A percentile compares a stretch with the other conserved stretches of the same genome.
These are phyloP conservation scores for Coriaria nepalensis DNA, from an alignment of 306 rosid species.

Conservation along the genomic window DNA sequence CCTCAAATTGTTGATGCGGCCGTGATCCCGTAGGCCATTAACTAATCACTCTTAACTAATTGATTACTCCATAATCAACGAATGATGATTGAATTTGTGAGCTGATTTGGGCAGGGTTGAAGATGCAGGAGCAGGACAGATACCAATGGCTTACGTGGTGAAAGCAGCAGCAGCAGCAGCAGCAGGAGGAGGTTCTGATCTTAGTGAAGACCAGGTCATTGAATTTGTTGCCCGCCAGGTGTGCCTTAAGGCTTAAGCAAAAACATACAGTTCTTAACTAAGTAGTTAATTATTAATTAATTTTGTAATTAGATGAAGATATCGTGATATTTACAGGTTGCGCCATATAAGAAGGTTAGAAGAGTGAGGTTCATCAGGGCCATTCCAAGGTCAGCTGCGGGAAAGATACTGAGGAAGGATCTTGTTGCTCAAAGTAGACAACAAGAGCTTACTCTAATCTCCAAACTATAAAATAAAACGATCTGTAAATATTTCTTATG, in stretches of 20 bases:
- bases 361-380: slow-evolving; percentile 43
- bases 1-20: slow-evolving; percentile 73
- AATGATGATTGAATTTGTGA: not conserved
- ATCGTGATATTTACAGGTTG: slow-evolving; percentile 44
- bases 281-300: not conserved
- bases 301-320: too few relatives aligned
- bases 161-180: too few relatives aligned
- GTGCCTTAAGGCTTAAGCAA: too few relatives aligned
- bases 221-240: slow-evolving; percentile 78
- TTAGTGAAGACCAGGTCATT: slow-evolving; percentile 58
- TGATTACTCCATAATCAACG: not conserved
- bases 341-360: slow-evolving; percentile 79
- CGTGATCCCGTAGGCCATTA: slow-evolving; percentile 61
- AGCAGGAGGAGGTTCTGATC: slow-evolving; percentile 30
- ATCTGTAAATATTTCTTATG: not conserved
- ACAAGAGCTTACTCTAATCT: slow-evolving; percentile 11
- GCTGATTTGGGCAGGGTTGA: too few relatives aligned
- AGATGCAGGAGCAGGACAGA: slow-evolving; percentile 76
- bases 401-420: slow-evolving; percentile 87
- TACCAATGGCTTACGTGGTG: slow-evolving; percentile 86
- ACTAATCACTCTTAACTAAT: slow-evolving; percentile 6
- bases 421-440: slow-evolving; percentile 45
- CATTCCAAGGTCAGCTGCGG: slow-evolving; percentile 78
- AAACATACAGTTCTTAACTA: not conserved
- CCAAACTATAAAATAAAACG: slow-evolving; percentile 35